Base-by-base conservation (phyloP, 2,329 filamentous ascomycete genomes). In the Talaromyces sp. region DNA sequence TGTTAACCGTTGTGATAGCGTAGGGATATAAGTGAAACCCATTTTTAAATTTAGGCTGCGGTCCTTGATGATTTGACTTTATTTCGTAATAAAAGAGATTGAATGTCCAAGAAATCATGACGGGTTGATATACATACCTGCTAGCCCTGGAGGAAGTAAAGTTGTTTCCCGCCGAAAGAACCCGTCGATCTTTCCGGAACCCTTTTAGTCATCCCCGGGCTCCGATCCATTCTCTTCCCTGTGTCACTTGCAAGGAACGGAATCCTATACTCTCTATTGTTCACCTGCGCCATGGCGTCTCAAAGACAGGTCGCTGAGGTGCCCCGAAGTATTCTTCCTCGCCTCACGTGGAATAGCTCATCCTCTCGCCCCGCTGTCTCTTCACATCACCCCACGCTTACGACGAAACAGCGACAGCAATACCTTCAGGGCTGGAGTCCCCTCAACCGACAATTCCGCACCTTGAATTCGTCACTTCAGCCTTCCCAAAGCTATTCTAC, bases 281-380 rank as follows among this genome's bases (percentile, higher is more conserved):
- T 42, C 41, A 19, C 30, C 39, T 36, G 48, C 41, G 61, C 20
- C 19, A 78, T 77, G 76, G 70, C 73, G 37, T 68, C 70, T 44
- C 67, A 70, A 49, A 76, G 75, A 57, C 65, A 70, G 8, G 68
- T 77, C 58, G 66, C 66, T 20, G 74, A 76, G 55, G 65, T 76
- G n/a, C 74, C 75, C 40, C 74, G 75, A 40, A 73, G 70, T 49
- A 64, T 77, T 29, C 66, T 75, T 39, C 72, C 74, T 51, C 73
- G 74, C 42, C 62, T 77, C 55, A 74, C 69, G 16, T 75, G 73
- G 73, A 74, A 72, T 54, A 67, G 70, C 42, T 65, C 70, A 39
- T 70, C 70, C 29, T 61, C 68, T 19, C 63, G 69, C n/a, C 65
- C 65, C 22, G 62, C 65, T 29, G 45, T 70, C 50, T 58, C 65